Conservation (phyloP, 306 rosid genomes). For the Aeschynomene evenia region DNA sequence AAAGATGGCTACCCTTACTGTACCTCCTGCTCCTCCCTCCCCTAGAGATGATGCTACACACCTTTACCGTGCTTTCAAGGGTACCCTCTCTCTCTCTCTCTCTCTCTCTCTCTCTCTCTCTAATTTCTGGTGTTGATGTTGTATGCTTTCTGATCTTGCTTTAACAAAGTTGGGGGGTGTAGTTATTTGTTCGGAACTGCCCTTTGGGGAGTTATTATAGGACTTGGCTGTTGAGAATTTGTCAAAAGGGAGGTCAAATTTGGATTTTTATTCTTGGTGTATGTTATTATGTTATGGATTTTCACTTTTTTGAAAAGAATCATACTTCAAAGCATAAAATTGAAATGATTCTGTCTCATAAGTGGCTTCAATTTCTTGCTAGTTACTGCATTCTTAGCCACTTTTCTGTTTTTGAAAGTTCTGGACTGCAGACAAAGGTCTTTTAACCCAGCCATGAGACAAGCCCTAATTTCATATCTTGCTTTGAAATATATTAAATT, state of each 20-base stretch:
- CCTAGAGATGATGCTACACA: constrained; percentile 71
- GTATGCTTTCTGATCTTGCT: background rate
- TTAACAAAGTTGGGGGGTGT: background rate
- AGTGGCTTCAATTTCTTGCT: background rate
- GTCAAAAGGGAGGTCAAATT: background rate
- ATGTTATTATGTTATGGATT: background rate
- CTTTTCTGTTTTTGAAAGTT: background rate
- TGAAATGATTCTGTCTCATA: background rate
- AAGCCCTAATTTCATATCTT: background rate
- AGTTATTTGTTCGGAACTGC: background rate
- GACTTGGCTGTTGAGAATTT: too few species aligned
- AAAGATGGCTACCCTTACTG: constrained; percentile 44
- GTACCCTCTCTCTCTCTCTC: constrained; percentile 33
- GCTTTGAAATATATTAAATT: background rate
- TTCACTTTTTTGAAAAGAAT: background rate
- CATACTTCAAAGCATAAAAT: background rate
- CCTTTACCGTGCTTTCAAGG: constrained; percentile 83
- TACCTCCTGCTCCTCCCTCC: constrained; percentile 61
- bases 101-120: background rate
- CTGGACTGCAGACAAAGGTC: background rate
- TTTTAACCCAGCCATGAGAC: background rate
- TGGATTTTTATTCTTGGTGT: background rate
- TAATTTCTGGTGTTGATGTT: background rate
- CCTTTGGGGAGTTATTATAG: background rate
- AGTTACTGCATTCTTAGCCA: too few species aligned